A percentile compares a stretch with the other conserved stretches of the same genome.
These are phyloP conservation scores for Penicillium paradoxum DNA, from an alignment of 495 filamentous ascomycete species.

Conservation along the genomic window DNA sequence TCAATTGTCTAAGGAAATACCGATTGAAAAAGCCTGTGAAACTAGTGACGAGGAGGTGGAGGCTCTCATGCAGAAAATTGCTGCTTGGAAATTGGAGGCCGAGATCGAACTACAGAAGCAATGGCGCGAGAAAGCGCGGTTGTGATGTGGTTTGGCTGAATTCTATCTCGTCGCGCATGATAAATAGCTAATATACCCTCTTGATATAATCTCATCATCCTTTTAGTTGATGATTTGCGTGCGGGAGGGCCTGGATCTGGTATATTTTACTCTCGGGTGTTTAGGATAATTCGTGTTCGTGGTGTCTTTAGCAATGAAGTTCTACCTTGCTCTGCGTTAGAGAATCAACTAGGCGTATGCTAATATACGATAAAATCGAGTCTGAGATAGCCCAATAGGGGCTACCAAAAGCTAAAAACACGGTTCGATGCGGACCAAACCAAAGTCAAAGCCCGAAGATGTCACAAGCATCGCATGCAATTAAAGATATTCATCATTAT, in stretches of 20 bases:
- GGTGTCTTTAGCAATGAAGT: too few relatives aligned
- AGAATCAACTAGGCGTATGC: too few relatives aligned
- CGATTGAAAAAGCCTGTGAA: constrained; percentile 44
- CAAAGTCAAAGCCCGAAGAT: neutral
- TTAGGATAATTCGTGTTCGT: neutral
- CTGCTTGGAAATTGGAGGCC: constrained; percentile 40
- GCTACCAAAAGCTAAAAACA: neutral
- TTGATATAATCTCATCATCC: neutral
- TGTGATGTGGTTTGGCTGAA: constrained; percentile 27
- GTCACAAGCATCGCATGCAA: neutral
- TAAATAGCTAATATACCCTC: neutral
- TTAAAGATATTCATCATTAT: constrained; percentile 36
- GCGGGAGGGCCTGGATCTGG: neutral
- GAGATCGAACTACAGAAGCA: constrained; percentile 39
- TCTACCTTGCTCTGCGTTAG: too few relatives aligned
- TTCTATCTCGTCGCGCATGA: neutral
- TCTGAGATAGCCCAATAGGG: neutral
- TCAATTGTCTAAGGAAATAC: constrained; percentile 45
- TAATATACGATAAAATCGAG: too few relatives aligned
- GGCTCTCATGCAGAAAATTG: constrained; percentile 43
- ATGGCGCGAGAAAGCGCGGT: constrained; percentile 40
- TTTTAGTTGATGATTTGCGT: neutral
- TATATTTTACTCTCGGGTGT: neutral
- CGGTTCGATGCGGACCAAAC: neutral
- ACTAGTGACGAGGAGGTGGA: constrained; percentile 51